Conservation (phyloP, 257 asterid genomes). For the Nicotiana undulata region DNA sequence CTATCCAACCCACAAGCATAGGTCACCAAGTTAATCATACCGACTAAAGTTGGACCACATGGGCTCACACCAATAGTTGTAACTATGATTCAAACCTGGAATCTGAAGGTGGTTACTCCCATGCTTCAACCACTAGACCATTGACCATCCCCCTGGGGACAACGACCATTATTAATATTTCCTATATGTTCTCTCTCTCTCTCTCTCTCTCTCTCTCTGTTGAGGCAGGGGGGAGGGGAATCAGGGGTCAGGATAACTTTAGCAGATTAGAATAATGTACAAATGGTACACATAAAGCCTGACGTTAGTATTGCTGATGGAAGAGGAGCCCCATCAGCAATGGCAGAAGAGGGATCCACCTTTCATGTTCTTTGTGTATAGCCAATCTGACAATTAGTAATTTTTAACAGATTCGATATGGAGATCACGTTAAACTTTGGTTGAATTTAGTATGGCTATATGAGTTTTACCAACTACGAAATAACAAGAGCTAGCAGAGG, state of each 20-base stretch:
- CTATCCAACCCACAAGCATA: slow-evolving; percentile 2
- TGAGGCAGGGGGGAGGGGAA: background rate
- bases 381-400: background rate
- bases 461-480: background rate
- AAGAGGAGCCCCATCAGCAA: slow-evolving; percentile 4
- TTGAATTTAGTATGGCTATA: background rate
- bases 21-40: background rate
- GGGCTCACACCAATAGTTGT: background rate
- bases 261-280: background rate
- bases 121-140: background rate
- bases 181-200: background rate
- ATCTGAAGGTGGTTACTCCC: background rate
- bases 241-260: background rate
- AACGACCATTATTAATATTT: background rate
- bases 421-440: background rate
- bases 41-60: background rate
- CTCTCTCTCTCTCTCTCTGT: background rate
- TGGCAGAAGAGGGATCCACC: background rate
- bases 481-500: slow-evolving; percentile 30
- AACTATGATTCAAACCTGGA: background rate
- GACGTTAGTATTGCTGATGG: background rate
- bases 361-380: background rate
- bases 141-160: background rate
- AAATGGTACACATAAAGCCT: background rate
- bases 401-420: background rate